A percentile compares a stretch with the other conserved stretches of the same genome.
Evolutionary conservation across 805 yeast genomes (phyloP).

Genomic region (Myxozyma neotropica): DNA sequence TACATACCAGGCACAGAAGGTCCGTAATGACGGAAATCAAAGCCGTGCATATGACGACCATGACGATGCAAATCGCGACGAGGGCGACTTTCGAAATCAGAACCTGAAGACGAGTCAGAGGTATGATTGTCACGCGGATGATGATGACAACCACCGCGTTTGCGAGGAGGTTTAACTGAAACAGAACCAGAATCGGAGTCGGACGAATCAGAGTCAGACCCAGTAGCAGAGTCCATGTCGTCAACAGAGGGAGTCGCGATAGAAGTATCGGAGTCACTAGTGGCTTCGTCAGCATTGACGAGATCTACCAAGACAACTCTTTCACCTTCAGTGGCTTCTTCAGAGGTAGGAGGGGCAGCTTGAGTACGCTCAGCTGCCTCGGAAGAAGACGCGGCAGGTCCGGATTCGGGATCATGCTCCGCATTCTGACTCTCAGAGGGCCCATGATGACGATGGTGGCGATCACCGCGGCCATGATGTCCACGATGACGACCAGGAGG

Average conservation of each 20-base stretch:
- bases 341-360: background rate
- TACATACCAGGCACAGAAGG: background rate
- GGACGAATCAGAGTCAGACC: constrained; percentile 6
- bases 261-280: constrained; percentile 1
- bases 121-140: background rate
- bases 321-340: background rate
- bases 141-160: constrained; percentile 14
- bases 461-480: background rate
- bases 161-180: constrained; percentile 3
- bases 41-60: background rate
- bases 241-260: too few species aligned
- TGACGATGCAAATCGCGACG: background rate
- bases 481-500: background rate
- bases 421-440: background rate
- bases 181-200: background rate
- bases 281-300: background rate
- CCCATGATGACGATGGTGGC: background rate
- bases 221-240: too few species aligned
- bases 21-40: background rate
- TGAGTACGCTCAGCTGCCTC: background rate
- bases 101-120: background rate
- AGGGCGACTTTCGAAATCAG: background rate
- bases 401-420: too few species aligned
- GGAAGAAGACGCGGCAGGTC: background rate
- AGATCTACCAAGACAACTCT: background rate